These are phyloP conservation scores for Conringia planisiliqua DNA, from an alignment of 345 rosid genomes.

Conservation along the genomic window DNA sequence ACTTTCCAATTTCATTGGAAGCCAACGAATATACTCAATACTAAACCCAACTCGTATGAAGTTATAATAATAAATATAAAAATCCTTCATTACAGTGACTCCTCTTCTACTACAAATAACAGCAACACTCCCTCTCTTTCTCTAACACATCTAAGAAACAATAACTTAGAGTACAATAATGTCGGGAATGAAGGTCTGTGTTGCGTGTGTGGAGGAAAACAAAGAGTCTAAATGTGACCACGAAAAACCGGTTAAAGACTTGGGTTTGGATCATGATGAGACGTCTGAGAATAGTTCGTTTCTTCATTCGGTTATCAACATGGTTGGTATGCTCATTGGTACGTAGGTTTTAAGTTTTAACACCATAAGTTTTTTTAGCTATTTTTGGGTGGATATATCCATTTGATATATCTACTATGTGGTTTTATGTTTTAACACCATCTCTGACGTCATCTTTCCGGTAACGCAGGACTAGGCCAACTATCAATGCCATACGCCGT, in stretches of 20 bases:
- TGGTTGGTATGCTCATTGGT: conserved; percentile 93
- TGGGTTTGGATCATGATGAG: not conserved
- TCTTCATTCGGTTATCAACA: conserved; percentile 67
- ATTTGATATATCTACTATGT: too few species aligned
- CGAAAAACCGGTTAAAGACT: not conserved
- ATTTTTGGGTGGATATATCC: not conserved
- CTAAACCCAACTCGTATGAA: not conserved
- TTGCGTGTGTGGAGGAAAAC: conserved; percentile 20
- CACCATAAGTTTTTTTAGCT: not conserved
- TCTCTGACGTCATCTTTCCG: conserved; percentile 12
- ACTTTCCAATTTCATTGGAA: conserved; percentile 16
- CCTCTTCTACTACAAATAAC: conserved; percentile 9
- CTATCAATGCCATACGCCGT: conserved; percentile 72
- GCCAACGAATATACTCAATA: conserved; percentile 15
- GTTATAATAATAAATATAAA: not conserved
- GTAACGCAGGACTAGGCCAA: conserved; percentile 63
- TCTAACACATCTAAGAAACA: not conserved
- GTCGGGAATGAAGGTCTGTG: conserved; percentile 11
- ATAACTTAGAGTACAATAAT: not conserved
- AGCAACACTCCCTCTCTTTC: not conserved
- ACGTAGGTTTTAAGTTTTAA: not conserved
- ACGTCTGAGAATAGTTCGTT: conserved; percentile 45
- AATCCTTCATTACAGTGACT: not conserved
- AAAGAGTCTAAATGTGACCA: conserved; percentile 15
- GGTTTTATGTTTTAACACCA: not conserved